phyloP scores from a whole-genome alignment of 1,139 yeast species.

The Candida neerlandica region DNA sequence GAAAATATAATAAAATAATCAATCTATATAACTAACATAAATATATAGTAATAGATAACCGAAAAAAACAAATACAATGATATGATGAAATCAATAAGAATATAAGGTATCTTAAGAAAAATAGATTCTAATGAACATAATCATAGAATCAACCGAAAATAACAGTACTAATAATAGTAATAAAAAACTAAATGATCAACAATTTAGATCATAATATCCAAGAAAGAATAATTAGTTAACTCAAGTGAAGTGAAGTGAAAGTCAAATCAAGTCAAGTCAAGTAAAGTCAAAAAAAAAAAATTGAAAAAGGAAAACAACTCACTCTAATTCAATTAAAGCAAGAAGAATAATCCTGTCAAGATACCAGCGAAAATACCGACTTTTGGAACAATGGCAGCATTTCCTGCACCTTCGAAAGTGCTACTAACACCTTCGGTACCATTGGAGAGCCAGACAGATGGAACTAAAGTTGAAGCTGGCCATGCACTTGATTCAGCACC shows the following conservation, averaged over 20 bases:
- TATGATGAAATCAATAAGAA: no score
- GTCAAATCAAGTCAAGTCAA: no score
- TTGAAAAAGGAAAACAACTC: not conserved
- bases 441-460: not conserved
- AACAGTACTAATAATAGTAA: no score
- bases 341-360: not conserved
- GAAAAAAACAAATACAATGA: no score
- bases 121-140: no score
- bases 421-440: not conserved
- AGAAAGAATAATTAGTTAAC: not conserved
- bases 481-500: not conserved
- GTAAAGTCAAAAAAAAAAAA: not conserved
- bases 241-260: no score
- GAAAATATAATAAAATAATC: no score
- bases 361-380: constrained; percentile 1
- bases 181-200: no score
- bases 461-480: not conserved
- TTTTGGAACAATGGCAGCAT: not conserved
- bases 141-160: no score
- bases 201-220: not conserved
- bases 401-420: not conserved
- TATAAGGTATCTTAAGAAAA: no score
- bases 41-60: no score
- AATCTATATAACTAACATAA: no score
- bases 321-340: constrained; percentile 3